Evolutionary conservation across 192 early-diverging fungal genomes (phyloP).

Genomic region (Chytriomyces sp.): DNA sequence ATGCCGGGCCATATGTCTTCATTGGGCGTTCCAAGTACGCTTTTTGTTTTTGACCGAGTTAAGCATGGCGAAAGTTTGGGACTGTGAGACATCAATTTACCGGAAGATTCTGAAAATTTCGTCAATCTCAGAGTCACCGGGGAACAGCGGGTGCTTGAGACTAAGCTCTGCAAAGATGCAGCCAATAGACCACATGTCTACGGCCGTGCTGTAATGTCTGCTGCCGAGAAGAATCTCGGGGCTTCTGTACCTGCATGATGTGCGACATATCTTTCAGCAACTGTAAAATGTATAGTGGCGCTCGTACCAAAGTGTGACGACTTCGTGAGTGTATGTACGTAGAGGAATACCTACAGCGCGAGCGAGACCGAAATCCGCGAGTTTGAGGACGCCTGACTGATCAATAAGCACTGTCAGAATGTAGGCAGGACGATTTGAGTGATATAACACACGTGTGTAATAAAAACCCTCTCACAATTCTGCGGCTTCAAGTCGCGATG

Average conservation of each 20-base stretch:
- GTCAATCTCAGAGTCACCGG: constrained; percentile 89
- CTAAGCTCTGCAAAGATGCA: constrained; percentile 98
- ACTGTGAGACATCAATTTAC: constrained; percentile 23
- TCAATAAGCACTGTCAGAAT: constrained; percentile 76
- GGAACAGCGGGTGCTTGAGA: constrained; percentile 77
- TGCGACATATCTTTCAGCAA: too few relatives aligned
- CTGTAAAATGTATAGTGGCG: too few relatives aligned
- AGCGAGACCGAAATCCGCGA: constrained; percentile 96
- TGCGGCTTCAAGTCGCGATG: constrained; percentile 99
- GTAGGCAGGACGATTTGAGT: background rate
- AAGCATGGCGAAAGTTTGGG: background rate
- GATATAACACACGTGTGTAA: background rate
- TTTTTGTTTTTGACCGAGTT: constrained; percentile 6
- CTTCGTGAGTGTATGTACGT: constrained; percentile 91
- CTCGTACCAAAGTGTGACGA: constrained; percentile 33
- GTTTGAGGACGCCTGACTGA: constrained; percentile 78
- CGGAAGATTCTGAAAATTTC: constrained; percentile 92
- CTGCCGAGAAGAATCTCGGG: constrained; percentile 92
- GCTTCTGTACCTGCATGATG: too few relatives aligned
- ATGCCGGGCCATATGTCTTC: constrained; percentile 79
- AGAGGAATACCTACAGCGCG: constrained; percentile 90
- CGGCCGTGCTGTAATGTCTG: constrained; percentile 84
- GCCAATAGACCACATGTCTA: constrained; percentile 98
- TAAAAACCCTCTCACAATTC: constrained; percentile 58
- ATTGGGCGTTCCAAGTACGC: constrained; percentile 79